phyloP scores from a whole-genome alignment of 352 stramenopile species.

The Globisporangium camurandrum region DNA sequence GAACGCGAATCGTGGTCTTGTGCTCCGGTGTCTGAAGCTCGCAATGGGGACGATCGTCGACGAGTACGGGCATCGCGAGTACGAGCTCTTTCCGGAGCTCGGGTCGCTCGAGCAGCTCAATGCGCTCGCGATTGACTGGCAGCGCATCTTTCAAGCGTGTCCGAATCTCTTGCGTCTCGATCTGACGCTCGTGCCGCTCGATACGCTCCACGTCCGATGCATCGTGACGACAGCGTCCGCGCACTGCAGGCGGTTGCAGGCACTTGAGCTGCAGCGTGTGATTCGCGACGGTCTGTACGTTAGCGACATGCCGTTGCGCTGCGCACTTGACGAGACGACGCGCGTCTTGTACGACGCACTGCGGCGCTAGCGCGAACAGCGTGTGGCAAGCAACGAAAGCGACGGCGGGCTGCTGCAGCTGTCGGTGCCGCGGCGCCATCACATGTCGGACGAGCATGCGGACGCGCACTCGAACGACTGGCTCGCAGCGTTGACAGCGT shows the following conservation, averaged over 20 bases:
- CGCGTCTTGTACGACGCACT: neutral
- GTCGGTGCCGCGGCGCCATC: conserved; percentile 12
- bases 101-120: neutral
- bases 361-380: neutral
- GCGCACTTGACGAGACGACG: no score
- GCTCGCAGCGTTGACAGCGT: no score
- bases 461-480: conserved; percentile 4
- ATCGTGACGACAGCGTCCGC: conserved; percentile 1
- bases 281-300: neutral
- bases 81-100: neutral
- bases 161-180: neutral
- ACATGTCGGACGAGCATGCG: neutral
- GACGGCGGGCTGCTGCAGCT: conserved; percentile 13
- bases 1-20: neutral
- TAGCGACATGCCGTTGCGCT: no score
- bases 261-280: neutral
- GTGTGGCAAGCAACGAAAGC: no score
- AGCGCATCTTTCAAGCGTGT: neutral
- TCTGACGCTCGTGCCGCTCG: neutral
- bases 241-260: neutral
- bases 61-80: neutral
- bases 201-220: neutral
- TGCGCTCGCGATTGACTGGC: conserved; percentile 1
- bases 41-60: neutral
- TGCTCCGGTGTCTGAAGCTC: neutral